A percentile compares a stretch with the other conserved stretches of the same genome.
Conservation (phyloP, 1,284 basidiomycete species). For the Heterobasidion occidentale region DNA sequence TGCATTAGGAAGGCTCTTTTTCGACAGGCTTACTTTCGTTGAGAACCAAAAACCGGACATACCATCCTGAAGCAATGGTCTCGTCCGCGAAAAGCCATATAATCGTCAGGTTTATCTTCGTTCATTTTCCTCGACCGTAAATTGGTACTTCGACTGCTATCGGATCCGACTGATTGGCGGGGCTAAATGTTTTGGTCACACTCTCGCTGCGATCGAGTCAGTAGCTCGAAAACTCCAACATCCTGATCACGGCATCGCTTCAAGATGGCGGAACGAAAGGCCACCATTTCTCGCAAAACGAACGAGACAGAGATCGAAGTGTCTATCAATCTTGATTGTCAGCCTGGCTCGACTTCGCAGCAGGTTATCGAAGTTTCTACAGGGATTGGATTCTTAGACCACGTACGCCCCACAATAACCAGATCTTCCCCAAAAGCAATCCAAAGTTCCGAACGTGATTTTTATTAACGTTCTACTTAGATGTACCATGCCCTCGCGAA, state of each 20-base stretch:
- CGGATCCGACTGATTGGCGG: too few species aligned
- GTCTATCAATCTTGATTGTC: conserved; percentile 76
- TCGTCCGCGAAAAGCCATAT: too few species aligned
- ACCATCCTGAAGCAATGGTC: too few species aligned
- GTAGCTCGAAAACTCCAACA: neutral
- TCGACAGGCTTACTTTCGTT: neutral
- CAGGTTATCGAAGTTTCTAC: conserved; percentile 88
- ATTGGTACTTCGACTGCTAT: too few species aligned
- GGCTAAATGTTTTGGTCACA: too few species aligned
- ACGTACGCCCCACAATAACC: conserved; percentile 48
- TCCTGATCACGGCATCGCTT: neutral
- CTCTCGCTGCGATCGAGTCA: neutral
- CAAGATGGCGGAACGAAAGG: conserved; percentile 48
- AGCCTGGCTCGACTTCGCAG: conserved; percentile 48
- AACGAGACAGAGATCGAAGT: conserved; percentile 91
- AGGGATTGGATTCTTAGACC: conserved; percentile 97
- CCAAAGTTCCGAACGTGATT: neutral
- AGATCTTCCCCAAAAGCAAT: neutral
- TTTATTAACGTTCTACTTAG: conserved; percentile 30
- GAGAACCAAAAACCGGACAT: neutral
- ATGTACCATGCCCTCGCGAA: conserved; percentile 96
- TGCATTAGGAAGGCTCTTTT: neutral
- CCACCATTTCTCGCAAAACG: conserved; percentile 80
- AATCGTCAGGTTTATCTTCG: too few species aligned
- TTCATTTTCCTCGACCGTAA: too few species aligned